These are phyloP conservation scores for Penicillium desertorum DNA, from an alignment of 495 filamentous ascomycete genomes.

Conservation along the genomic window DNA sequence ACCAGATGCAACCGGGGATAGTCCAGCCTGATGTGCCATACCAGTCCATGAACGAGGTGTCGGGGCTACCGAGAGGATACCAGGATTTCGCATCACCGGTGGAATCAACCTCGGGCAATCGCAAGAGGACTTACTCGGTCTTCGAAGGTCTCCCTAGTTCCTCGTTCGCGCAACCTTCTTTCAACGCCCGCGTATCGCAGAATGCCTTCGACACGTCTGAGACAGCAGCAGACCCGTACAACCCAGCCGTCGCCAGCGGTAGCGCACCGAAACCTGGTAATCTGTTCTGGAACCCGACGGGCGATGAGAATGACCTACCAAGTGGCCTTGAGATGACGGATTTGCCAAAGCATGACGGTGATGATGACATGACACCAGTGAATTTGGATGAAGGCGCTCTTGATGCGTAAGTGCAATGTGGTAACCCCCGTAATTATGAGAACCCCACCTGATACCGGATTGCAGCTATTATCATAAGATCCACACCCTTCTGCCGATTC, in stretches of 20 bases:
- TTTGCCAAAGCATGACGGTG: slow-evolving; percentile 37
- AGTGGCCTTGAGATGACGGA: slow-evolving; percentile 40
- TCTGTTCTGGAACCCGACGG: slow-evolving; percentile 39
- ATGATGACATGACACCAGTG: slow-evolving; percentile 43
- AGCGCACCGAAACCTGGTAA: slow-evolving; percentile 40
- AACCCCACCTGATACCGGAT: slow-evolving; percentile 19
- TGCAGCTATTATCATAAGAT: slow-evolving; percentile 68
- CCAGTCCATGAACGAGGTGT: slow-evolving; percentile 49
- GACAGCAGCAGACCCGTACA: slow-evolving; percentile 48
- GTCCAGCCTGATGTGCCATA: slow-evolving; percentile 49
- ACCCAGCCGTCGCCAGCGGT: slow-evolving; percentile 30
- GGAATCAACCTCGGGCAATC: slow-evolving; percentile 37
- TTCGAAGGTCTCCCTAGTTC: slow-evolving; percentile 52
- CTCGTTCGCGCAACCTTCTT: slow-evolving; percentile 46
- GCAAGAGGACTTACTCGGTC: slow-evolving; percentile 59
- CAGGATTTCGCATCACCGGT: slow-evolving; percentile 53
- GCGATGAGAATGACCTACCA: slow-evolving; percentile 40
- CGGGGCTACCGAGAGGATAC: slow-evolving; percentile 40
- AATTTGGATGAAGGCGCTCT: slow-evolving; percentile 47
- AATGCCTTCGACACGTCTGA: slow-evolving; percentile 40
- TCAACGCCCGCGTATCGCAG: slow-evolving; percentile 44
- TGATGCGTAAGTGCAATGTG: slow-evolving; percentile 36
- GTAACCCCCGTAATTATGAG: neutral
- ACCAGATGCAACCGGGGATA: slow-evolving; percentile 53
- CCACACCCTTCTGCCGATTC: slow-evolving; percentile 71